Conservation (phyloP, 495 filamentous ascomycete species). For the Tuber calosporum region DNA sequence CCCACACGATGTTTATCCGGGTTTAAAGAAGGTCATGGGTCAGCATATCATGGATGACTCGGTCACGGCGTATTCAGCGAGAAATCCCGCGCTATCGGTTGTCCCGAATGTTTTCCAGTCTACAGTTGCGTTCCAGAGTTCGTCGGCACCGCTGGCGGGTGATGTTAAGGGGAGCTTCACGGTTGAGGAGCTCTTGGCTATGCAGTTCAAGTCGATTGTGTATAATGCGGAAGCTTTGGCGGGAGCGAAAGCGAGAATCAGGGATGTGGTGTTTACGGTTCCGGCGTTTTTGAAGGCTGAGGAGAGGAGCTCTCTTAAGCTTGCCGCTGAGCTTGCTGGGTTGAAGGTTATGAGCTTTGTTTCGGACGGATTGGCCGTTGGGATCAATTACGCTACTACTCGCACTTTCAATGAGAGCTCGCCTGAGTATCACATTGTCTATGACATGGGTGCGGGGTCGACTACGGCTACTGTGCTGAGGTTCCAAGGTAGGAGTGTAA, state of each 20-base stretch:
- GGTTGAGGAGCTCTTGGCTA: conserved; percentile 90
- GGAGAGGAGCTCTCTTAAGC: conserved; percentile 72
- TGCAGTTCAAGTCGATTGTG: conserved; percentile 86
- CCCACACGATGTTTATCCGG: conserved; percentile 86
- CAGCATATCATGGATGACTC: conserved; percentile 56
- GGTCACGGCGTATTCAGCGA: conserved; percentile 58
- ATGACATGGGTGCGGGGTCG: conserved; percentile 97
- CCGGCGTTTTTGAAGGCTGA: conserved; percentile 85
- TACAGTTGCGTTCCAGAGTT: conserved; percentile 69
- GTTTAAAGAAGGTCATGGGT: conserved; percentile 81
- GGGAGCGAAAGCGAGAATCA: conserved; percentile 65
- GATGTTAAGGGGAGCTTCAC: conserved; percentile 64
- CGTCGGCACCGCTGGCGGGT: conserved; percentile 55
- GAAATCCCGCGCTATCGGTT: conserved; percentile 64
- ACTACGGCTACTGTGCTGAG: conserved; percentile 87
- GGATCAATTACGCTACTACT: conserved; percentile 87
- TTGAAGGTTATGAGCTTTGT: conserved; percentile 76
- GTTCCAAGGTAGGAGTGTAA: conserved; percentile 82
- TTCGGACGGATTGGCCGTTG: conserved; percentile 86
- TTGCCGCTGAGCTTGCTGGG: conserved; percentile 81
- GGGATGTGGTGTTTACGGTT: conserved; percentile 80
- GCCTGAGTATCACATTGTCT: conserved; percentile 87
- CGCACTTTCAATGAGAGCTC: conserved; percentile 84
- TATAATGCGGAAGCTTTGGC: conserved; percentile 78
- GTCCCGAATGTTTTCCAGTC: conserved; percentile 54